Base-by-base conservation (phyloP, 1,284 basidiomycete genomes). In the Ustilago hordei region DNA sequence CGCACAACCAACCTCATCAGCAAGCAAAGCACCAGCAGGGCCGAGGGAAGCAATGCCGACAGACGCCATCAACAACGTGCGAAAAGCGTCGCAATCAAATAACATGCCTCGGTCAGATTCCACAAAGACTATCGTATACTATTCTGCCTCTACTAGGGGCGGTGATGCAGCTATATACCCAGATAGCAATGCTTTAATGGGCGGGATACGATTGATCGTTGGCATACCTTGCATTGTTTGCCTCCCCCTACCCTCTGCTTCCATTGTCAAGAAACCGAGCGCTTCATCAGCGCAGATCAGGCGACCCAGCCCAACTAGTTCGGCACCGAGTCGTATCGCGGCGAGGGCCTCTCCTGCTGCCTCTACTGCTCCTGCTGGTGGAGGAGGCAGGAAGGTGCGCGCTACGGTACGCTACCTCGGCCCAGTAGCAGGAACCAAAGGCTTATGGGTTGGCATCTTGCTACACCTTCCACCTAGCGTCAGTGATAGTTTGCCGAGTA, bases 381-480 rank as follows among this genome's bases (percentile, higher is more conserved):
- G 15, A n/a, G 32, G 47, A 11, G 52, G 32, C 6, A 59, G 50
- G 19, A 72, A 72, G 19, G 55, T 80, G 28, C 60, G 71, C 5
- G 82, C 82, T 6, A 9, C 32, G 0, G 75, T 84, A 12, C 74
- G 71, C 28, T 84, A 83, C 57, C 61, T 84, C 8, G 82, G 82
- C n/a, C 78, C 73, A 0, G 45, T 84, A 6, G 9, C 23, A 1
- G 64, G 72, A 6, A 13, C n/a, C 2, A 19, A n/a, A 4, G 79
- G 77, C 4, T 11, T 75, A 0, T 81, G 78, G 81, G 67, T 84
- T 2, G 82, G 82, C 1, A 55, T 84, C 11, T 61, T 79, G 52
- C 57, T 83, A 3, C 19, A 72, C 0, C 35, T 72, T 6, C 73
- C 79, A 7, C 47, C 73, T 3, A 61, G 64, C 19, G 3, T 32